Evolutionary conservation across 2,329 filamentous ascomycete genomes (phyloP).

Genomic region (Erysiphe pulchra): DNA sequence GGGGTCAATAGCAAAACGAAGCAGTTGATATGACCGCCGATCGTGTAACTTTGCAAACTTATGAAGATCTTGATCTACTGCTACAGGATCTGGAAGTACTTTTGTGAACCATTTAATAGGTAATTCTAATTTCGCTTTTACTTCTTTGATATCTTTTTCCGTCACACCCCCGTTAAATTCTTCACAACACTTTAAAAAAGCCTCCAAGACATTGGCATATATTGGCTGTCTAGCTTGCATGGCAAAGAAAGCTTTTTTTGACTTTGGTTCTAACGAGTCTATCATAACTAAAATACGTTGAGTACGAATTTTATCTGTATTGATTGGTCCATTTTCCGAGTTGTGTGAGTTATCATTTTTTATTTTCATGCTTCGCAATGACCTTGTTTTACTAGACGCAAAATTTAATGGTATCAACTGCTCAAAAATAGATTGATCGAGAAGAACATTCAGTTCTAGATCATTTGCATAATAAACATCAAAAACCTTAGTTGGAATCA

Average conservation of each 20-base stretch:
- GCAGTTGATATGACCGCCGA: constrained; percentile 66
- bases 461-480: constrained; percentile 83
- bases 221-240: constrained; percentile 56
- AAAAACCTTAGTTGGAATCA: constrained; percentile 64
- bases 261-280: constrained; percentile 47
- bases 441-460: constrained; percentile 53
- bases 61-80: constrained; percentile 52
- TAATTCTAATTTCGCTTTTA: constrained; percentile 42
- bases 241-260: constrained; percentile 71
- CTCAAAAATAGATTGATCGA: constrained; percentile 70
- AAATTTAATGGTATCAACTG: constrained; percentile 74
- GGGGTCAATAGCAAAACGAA: constrained; percentile 61
- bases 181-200: constrained; percentile 68
- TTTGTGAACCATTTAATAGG: constrained; percentile 49
- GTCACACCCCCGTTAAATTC: constrained; percentile 72
- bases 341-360: constrained; percentile 24
- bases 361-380: constrained; percentile 24
- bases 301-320: constrained; percentile 53
- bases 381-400: constrained; percentile 41
- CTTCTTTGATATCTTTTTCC: constrained; percentile 39
- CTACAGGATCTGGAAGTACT: constrained; percentile 49
- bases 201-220: constrained; percentile 44
- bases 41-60: constrained; percentile 85
- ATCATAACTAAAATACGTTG: constrained; percentile 67
- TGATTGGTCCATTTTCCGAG: constrained; percentile 24